These are phyloP conservation scores for Alopecurus myosuroides DNA, from an alignment of 176 grass and related monocot genomes.

Conservation along the genomic window DNA sequence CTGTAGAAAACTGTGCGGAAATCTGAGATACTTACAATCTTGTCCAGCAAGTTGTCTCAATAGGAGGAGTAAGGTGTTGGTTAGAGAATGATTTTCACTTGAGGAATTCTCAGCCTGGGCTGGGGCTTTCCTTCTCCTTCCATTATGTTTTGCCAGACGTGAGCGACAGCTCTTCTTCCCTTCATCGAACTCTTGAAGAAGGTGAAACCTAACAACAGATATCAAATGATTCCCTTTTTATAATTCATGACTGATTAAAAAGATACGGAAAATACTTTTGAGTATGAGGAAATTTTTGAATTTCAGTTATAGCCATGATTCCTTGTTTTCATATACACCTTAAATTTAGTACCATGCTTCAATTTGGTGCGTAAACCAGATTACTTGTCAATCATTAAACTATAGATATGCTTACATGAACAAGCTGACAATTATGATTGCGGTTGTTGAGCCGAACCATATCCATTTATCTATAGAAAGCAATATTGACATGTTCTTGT, in stretches of 20 bases:
- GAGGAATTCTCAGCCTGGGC: conserved; percentile 30
- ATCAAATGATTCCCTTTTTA: conserved; percentile 4
- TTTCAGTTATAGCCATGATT: background rate
- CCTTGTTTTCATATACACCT: background rate
- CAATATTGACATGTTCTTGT: background rate
- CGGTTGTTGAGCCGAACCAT: background rate
- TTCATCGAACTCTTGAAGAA: conserved; percentile 88
- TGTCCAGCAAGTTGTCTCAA: conserved; percentile 63
- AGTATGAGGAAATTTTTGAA: conserved; percentile 7
- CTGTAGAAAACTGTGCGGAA: background rate
- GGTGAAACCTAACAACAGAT: conserved; percentile 55
- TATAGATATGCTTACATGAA: background rate
- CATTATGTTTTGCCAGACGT: conserved; percentile 67
- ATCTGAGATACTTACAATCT: conserved; percentile 56
- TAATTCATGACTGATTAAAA: background rate
- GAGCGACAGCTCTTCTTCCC: conserved; percentile 88
- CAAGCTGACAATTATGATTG: background rate
- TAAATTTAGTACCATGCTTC: conserved; percentile 18
- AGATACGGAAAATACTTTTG: background rate
- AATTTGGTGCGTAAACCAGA: background rate
- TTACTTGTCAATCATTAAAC: background rate
- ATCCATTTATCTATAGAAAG: background rate
- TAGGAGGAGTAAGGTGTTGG: conserved; percentile 44
- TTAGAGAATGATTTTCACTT: conserved; percentile 35
- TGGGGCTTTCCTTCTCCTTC: conserved; percentile 59